Conservation (phyloP, 2,329 filamentous ascomycete genomes). For the Colletotrichum sp. region DNA sequence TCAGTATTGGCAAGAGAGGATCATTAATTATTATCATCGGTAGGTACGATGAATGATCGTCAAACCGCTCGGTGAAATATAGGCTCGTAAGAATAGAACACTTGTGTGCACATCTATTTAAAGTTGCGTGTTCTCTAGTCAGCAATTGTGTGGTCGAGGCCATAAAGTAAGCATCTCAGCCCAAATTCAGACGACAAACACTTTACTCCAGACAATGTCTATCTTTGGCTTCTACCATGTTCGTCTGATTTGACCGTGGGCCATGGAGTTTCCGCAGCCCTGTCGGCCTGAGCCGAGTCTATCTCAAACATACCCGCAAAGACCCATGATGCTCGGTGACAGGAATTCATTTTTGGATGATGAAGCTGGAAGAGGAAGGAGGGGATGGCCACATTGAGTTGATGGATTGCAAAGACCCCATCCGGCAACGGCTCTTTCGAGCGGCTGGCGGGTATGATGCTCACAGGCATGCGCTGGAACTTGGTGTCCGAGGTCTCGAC, state of each 20-base stretch:
- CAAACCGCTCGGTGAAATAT: not conserved
- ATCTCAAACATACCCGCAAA: not conserved
- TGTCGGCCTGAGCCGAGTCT: conserved; percentile 3
- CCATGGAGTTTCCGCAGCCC: not conserved
- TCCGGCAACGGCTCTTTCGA: not conserved
- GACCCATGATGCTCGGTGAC: not conserved
- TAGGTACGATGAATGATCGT: not conserved
- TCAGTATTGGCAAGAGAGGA: not conserved
- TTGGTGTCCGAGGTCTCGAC: not conserved
- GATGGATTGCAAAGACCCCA: not conserved
- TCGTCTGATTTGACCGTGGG: not conserved
- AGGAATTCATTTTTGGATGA: not conserved
- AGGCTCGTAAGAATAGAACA: not conserved
- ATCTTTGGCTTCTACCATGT: not conserved
- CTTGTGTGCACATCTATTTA: not conserved
- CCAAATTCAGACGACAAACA: not conserved
- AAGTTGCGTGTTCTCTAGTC: not conserved
- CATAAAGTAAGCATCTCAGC: not conserved
- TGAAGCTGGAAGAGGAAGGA: not conserved
- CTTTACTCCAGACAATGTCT: not conserved
- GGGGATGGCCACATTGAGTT: not conserved
- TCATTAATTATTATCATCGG: not conserved
- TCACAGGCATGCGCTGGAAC: not conserved
- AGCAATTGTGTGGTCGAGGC: not conserved
- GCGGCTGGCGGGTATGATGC: not conserved